phyloP scores from a whole-genome alignment of 179 eudicot species.

The Monotropa hypopitys region DNA sequence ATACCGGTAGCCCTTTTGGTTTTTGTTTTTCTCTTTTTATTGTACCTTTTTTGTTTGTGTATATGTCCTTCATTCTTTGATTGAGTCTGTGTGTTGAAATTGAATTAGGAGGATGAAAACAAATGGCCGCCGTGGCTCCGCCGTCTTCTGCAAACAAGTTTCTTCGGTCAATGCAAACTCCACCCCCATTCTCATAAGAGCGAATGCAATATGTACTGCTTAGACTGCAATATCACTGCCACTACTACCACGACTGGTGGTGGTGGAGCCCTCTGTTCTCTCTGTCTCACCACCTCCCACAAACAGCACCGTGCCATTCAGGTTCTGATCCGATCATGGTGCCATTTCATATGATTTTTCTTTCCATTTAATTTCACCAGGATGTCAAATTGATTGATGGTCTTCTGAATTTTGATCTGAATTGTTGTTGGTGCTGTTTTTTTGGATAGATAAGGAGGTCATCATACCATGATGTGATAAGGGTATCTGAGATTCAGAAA shows the following conservation, averaged over 20 bases:
- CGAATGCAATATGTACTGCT: constrained; percentile 8
- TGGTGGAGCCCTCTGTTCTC: background rate
- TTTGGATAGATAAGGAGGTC: constrained; percentile 3
- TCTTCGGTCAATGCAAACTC: background rate
- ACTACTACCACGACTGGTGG: background rate
- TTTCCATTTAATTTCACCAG: too few relatives aligned
- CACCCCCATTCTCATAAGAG: background rate
- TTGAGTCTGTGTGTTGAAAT: background rate
- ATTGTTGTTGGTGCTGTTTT: background rate
- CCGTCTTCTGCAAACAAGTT: background rate
- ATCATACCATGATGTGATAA: constrained; percentile 8
- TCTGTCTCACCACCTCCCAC: constrained; percentile 1
- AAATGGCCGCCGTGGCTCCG: constrained; percentile 6
- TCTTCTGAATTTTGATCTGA: background rate
- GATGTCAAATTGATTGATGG: background rate
- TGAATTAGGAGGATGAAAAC: background rate
- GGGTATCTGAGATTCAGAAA: constrained; percentile 7
- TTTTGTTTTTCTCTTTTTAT: background rate
- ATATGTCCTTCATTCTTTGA: background rate
- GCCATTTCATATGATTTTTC: too few relatives aligned
- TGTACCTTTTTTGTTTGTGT: background rate
- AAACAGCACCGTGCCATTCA: constrained; percentile 4
- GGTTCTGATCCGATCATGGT: background rate
- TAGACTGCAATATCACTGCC: background rate
- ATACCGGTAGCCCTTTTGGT: background rate